These are phyloP conservation scores for Penicillium sp. DNA, from an alignment of 2,329 filamentous ascomycete species.

Conservation along the genomic window DNA sequence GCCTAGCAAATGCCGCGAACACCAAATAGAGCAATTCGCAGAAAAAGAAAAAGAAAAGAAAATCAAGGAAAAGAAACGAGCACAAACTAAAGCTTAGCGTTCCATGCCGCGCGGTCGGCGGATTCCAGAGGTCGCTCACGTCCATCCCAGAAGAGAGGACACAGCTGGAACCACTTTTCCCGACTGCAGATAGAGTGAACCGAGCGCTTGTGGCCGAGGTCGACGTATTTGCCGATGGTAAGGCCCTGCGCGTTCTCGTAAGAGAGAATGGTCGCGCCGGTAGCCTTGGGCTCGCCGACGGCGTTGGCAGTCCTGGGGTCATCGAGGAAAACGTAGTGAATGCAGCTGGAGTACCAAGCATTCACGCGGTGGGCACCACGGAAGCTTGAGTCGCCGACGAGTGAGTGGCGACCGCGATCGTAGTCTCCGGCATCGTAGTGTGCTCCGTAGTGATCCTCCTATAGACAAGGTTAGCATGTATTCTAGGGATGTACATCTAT, in stretches of 20 bases:
- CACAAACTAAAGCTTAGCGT: constrained; percentile 44
- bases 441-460: constrained; percentile 63
- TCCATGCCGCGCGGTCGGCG: constrained; percentile 49
- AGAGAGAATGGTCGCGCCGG: constrained; percentile 67
- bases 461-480: constrained; percentile 5
- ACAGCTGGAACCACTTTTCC: constrained; percentile 40
- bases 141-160: constrained; percentile 53
- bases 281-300: constrained; percentile 69
- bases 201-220: constrained; percentile 71
- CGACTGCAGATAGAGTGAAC: constrained; percentile 25
- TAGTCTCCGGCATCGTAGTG: constrained; percentile 58
- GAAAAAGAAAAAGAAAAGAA: background rate
- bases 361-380: constrained; percentile 58
- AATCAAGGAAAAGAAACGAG: background rate
- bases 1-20: background rate
- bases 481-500: background rate
- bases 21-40: too few relatives aligned
- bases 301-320: constrained; percentile 57
- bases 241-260: constrained; percentile 77
- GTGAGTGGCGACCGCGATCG: constrained; percentile 62
- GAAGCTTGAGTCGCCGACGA: constrained; percentile 59
- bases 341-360: constrained; percentile 59
- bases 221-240: constrained; percentile 70
- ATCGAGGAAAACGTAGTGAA: constrained; percentile 62
- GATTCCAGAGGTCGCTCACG: constrained; percentile 46